Evolutionary conservation across 2,329 filamentous ascomycete genomes (phyloP), one percentile per base, ranked within the genome.

Genomic region (Hymenoscyphus repandus): DNA sequence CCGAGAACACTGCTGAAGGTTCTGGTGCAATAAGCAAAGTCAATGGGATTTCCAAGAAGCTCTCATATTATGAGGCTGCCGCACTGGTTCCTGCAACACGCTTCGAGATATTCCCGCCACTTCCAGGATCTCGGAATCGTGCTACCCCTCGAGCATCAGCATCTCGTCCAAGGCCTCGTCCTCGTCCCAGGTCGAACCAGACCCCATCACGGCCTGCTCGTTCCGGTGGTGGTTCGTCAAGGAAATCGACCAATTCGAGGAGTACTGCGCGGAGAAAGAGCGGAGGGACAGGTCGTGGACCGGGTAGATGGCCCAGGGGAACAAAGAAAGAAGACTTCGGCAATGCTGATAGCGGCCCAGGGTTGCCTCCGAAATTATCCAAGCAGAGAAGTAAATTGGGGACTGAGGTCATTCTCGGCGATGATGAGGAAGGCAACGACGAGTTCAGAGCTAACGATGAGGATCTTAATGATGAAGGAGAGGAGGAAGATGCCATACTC

Each of bases 31-130:
- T 49, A 17, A 38, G 54, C 20, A 64, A 56, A 43, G 44, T 54
- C 7, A 65, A 62, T 45, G 60, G 58, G 17, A 30, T 55, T 13
- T 42, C 57, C 0, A 62, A 60, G 45, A 59, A 59, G 22, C 51
- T 54, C 9, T 55, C 58, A 12, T 64, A 64, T 46, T 66, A 57
- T 40, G 62, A 63, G 38, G 56, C 58, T 34, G 62, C 62, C 11
- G 54, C 53, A 15, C 52, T 72, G 43, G 86, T 93, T 22, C 86
- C 87, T 2, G 73, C 82, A 0, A 82, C 75, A 1, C 80, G 88
- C 32, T 95, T 90, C 66, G 85, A 90, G 60, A 81, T 93, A 37
- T 92, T 88, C 62, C 89, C 89, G 7, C 80, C 85, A 0, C 70
- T 86, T 7, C 78, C 78, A 17, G 78, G 78, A 32, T 55, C 64